Evolutionary conservation across 1,284 basidiomycete species (phyloP), one percentile per base, ranked within the genome.

Genomic region (Amylostereum areolatum): DNA sequence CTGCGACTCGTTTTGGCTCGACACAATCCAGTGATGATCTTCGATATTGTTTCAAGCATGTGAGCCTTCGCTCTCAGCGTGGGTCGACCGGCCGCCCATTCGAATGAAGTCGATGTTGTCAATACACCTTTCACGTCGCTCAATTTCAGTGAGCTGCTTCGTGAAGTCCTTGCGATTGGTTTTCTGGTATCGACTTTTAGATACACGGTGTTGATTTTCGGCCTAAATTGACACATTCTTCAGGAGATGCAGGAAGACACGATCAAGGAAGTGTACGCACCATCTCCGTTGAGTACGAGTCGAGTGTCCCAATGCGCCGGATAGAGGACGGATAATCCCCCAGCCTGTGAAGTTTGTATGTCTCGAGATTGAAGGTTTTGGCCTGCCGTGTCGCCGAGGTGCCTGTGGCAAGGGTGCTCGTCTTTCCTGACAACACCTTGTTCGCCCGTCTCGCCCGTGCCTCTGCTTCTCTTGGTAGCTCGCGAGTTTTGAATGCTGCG

Each of bases 111-210:
- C n/a, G n/a, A n/a, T n/a, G n/a, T n/a, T n/a, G n/a, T n/a, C n/a
- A n/a, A n/a, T n/a, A n/a, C n/a, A n/a, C n/a, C n/a, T n/a, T n/a
- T n/a, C n/a, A n/a, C n/a, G n/a, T n/a, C n/a, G n/a, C n/a, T n/a
- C n/a, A n/a, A n/a, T n/a, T n/a, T n/a, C n/a, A n/a, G n/a, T n/a
- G n/a, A n/a, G n/a, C n/a, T n/a, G n/a, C n/a, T n/a, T n/a, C n/a
- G n/a, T n/a, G n/a, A n/a, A n/a, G n/a, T n/a, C n/a, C n/a, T n/a
- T n/a, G n/a, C n/a, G n/a, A n/a, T n/a, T n/a, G n/a, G n/a, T n/a
- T n/a, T n/a, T n/a, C n/a, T n/a, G n/a, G n/a, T n/a, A 71, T n/a
- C 65, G 61, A 0, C 46, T 32, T 42, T 75, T 74, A 3, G 67
- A 57, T 3, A 46, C 45, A 1, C 60, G 49, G 45, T 72, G 69